A percentile compares a stretch with the other conserved stretches of the same genome.
Conservation (phyloP, 2,329 filamentous ascomycete species). For the Neocatenulostroma microsporum region DNA sequence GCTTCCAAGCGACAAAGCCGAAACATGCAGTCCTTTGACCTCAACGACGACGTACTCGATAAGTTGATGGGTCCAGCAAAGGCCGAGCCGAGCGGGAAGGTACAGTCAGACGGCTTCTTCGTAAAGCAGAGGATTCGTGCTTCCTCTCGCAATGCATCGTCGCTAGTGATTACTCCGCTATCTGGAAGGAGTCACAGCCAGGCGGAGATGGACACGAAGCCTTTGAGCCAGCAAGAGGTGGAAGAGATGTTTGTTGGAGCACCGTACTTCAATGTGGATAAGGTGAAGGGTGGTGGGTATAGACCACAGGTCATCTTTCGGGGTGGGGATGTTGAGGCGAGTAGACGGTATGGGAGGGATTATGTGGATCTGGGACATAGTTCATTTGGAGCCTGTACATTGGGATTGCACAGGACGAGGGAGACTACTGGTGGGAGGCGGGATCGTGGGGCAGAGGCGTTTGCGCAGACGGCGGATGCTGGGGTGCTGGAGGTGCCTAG, state of each 20-base stretch:
- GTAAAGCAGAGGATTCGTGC: slow-evolving; percentile 15
- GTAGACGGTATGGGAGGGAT: slow-evolving; percentile 12
- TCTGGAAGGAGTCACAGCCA: neutral
- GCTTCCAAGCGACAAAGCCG: slow-evolving; percentile 9
- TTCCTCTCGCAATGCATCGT: slow-evolving; percentile 4
- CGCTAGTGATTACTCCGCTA: neutral
- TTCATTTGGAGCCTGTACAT: slow-evolving; percentile 13
- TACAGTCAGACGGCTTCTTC: slow-evolving; percentile 11
- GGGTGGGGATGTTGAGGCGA: slow-evolving; percentile 6
- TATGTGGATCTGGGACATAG: slow-evolving; percentile 11
- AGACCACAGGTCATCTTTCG: slow-evolving; percentile 17
- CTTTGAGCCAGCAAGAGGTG: slow-evolving; percentile 16
- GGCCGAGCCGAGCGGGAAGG: slow-evolving; percentile 6
- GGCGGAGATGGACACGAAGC: slow-evolving; percentile 5
- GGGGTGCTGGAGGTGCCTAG: slow-evolving; percentile 40
- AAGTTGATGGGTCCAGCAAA: slow-evolving; percentile 19
- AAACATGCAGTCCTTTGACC: slow-evolving; percentile 14
- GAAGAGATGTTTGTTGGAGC: slow-evolving; percentile 22
- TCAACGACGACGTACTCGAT: slow-evolving; percentile 18
- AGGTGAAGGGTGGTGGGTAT: slow-evolving; percentile 4
- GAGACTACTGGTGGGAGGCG: neutral
- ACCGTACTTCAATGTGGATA: slow-evolving; percentile 20
- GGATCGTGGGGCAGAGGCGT: too few species aligned
- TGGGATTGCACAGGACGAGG: slow-evolving; percentile 4
- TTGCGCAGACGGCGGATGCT: too few species aligned